Base-by-base conservation (phyloP, 169 alveolate genomes). In the Eimeria maxima region DNA sequence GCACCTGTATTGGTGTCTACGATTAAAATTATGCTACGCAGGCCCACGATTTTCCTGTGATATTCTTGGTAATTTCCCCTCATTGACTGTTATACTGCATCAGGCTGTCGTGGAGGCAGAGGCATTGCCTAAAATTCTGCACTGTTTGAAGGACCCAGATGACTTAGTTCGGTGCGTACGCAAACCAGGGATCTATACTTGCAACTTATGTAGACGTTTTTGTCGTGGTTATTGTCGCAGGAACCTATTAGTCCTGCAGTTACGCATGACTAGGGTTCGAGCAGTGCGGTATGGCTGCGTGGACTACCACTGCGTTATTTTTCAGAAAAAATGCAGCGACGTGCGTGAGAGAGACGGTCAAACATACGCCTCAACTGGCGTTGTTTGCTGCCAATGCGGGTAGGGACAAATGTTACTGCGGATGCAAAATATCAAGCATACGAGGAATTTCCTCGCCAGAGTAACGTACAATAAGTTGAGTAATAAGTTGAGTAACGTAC, bases 251-350 rank as follows among this genome's bases (percentile, higher is more conserved):
- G 16, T 67, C 3, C 13, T 38, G 50, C 55, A 38, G 4, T 16
- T 14, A 0, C 55, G 13, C 29, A 13, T n/a, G 18, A 38, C n/a
- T n/a, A 7, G 2, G 16, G 20, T 8, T 38, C 11, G 10, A 27
- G 4, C 4, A 73, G 16, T 14, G 83, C 24, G 83, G 38, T 33
- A 33, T 33, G 29, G 6, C 33, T 2, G 83, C 22, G 18, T 80
- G 24, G 1, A 45, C 5, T 42, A 63, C n/a, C 42, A 44, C 22
- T 42, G 89, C 16, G 53, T 47, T 24, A 0, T 83, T 71, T 76
- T 98, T 97, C 67, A 97, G 99, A 90, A 99, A 98, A 96, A 98
- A 98, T 92, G 99, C 99, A 5, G 99, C 99, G 55, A 98, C 99
- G 81, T 98, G 99, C 96, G 98, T 99, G 73, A 96, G 99, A 83